Base-by-base conservation (phyloP, 163 green algal species). In the Chlorella variabilis region DNA sequence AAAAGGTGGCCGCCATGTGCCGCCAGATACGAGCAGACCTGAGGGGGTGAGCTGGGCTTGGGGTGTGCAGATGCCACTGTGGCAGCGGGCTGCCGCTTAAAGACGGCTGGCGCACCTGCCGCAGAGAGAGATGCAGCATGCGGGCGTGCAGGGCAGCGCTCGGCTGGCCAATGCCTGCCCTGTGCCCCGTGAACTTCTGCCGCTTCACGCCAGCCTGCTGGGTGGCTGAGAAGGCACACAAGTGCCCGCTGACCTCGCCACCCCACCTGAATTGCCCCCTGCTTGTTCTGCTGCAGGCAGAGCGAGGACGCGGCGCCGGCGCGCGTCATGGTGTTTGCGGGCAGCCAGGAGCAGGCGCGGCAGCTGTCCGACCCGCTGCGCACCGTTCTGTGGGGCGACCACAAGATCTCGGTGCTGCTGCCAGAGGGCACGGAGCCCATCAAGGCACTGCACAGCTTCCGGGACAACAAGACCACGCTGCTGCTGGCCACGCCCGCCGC, bases 361-460 rank as follows among this genome's bases (percentile, higher is more conserved):
- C 45, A 45, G 11, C 86, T 90, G 29, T 86, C 91, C 0, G 83
- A 90, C 42, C 90, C 93, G 21, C 86, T 97, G 36, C 86, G 93
- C 29, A 87, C 77, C 21, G 89, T 88, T 38, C 86, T 98, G 34
- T 98, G 94, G 94, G 85, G 84, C 0, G 85, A 95, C 20, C 93
- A 97, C 87, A 89, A 86, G 34, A 84, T 97, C 18, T 87, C 87
- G 70, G 89, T 96, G 79, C 90, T 97, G 86, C 86, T 97, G 73
- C 92, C 93, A 1, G 63, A 84, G 39, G 92, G 93, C n/a, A 77
- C 81, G 38, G 89, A 90, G 85, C 81, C 86, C 31, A 87, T 91
- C 58, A 59, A 84, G 59, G 89, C 90, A 2, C 83, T 97, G 62
- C 84, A 92, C 67, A 86, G 84, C 2, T 97, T 97, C 86, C 74